A percentile compares a stretch with the other conserved stretches of the same genome.
These are phyloP conservation scores for Miamiensis avidus DNA, from an alignment of 169 alveolate species.

Conservation along the genomic window DNA sequence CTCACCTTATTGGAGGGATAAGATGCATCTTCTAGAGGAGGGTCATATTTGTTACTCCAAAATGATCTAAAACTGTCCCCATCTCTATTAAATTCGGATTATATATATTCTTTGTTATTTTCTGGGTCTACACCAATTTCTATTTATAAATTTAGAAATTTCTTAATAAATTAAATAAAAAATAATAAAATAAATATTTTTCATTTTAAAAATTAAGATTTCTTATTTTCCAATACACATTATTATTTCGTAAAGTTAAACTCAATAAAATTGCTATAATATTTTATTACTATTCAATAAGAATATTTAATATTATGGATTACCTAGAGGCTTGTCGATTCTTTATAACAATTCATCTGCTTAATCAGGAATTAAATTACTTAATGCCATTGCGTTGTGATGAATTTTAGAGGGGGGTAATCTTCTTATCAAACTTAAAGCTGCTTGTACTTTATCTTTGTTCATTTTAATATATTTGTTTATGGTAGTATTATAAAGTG, in stretches of 20 bases:
- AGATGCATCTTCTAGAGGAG: conserved; percentile 63
- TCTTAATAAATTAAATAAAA: too few species aligned
- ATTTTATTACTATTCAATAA: background rate
- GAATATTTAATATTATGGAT: background rate
- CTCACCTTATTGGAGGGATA: conserved; percentile 55
- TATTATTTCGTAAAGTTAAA: too few species aligned
- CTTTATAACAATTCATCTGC: conserved; percentile 56
- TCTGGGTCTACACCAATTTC: conserved; percentile 17
- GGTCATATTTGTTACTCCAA: conserved; percentile 65
- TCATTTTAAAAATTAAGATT: conserved; percentile 1
- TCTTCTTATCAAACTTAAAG: conserved; percentile 27
- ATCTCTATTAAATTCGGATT: conserved; percentile 80
- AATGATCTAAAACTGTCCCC: conserved; percentile 84
- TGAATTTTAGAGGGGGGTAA: conserved; percentile 46
- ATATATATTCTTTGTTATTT: conserved; percentile 24
- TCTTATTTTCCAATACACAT: conserved; percentile 13
- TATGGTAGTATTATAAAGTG: too few species aligned
- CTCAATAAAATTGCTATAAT: background rate
- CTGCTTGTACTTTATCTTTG: conserved; percentile 38
- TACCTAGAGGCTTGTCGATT: conserved; percentile 57
- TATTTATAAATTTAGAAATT: background rate
- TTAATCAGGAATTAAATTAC: conserved; percentile 39
- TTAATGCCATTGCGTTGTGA: conserved; percentile 36
- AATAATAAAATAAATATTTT: too few species aligned
- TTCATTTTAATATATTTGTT: conserved; percentile 14